A percentile compares a stretch with the other conserved stretches of the same genome.
Conservation (phyloP, 31 red algal genomes). For the Bonnemaisonia californica region DNA sequence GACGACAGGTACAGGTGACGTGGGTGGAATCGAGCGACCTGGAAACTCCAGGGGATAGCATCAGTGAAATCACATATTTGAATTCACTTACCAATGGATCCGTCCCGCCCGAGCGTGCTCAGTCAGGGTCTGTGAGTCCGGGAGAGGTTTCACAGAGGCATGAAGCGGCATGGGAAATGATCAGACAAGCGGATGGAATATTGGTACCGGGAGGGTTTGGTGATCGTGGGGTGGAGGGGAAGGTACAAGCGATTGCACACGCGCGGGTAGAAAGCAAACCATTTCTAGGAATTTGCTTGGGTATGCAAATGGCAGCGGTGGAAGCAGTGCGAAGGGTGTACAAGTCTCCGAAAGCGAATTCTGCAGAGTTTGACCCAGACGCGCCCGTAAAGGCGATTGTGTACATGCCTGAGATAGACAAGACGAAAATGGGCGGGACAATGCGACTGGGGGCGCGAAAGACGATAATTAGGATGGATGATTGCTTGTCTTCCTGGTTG, state of each 20-base stretch:
- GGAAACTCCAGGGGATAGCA: slow-evolving; percentile 31
- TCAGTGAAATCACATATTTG: background rate
- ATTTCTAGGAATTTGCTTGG: slow-evolving; percentile 98
- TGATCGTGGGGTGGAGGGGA: slow-evolving; percentile 93
- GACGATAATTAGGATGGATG: slow-evolving; percentile 49
- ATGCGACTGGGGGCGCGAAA: slow-evolving; percentile 94
- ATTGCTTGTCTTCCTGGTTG: slow-evolving; percentile 65
- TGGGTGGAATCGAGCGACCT: slow-evolving; percentile 90
- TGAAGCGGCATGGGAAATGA: slow-evolving; percentile 66
- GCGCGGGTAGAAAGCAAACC: slow-evolving; percentile 78
- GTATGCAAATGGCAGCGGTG: slow-evolving; percentile 96
- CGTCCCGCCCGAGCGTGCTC: background rate
- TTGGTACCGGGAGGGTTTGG: slow-evolving; percentile 99
- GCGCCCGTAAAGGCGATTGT: slow-evolving; percentile 63
- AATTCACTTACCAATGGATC: slow-evolving; percentile 13
- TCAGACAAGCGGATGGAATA: slow-evolving; percentile 79
- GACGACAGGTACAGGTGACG: slow-evolving; percentile 61
- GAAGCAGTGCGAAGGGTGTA: slow-evolving; percentile 73
- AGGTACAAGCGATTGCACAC: slow-evolving; percentile 76
- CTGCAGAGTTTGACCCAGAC: slow-evolving; percentile 75
- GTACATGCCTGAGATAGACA: slow-evolving; percentile 93
- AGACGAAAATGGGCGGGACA: slow-evolving; percentile 88
- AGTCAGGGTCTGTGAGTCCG: slow-evolving; percentile 8
- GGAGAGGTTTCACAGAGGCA: background rate
- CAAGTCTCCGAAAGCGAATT: slow-evolving; percentile 55